Percentiles rank a stretch among this genome's conserved stretches.
Evolutionary conservation across 257 asterid species (phyloP).

Genomic region (Primulina huaijiensis): DNA sequence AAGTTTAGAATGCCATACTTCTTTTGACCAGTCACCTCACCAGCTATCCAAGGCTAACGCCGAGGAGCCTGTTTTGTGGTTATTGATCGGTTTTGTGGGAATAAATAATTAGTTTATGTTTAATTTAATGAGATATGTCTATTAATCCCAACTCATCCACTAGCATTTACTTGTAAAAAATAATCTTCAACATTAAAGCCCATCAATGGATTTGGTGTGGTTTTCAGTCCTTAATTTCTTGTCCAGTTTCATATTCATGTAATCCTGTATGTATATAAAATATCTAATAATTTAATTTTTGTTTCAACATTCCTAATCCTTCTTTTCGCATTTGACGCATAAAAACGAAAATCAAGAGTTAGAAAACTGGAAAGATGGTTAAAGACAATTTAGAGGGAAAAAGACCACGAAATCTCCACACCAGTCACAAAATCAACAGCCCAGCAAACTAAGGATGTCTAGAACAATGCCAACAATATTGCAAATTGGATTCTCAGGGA

Average conservation of each 20-base stretch:
- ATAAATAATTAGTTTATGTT: background rate
- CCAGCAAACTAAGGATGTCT: background rate
- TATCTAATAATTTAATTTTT: too few species aligned
- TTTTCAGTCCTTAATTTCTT: too few species aligned
- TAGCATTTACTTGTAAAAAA: too few species aligned
- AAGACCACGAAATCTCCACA: background rate
- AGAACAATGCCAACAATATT: background rate
- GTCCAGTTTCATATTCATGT: too few species aligned
- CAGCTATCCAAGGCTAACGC: conserved; percentile 89
- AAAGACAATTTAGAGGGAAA: background rate
- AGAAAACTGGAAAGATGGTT: background rate
- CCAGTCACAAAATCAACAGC: background rate
- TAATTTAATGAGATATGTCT: too few species aligned
- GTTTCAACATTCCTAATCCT: too few species aligned
- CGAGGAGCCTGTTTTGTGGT: conserved; percentile 48
- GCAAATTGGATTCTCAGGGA: background rate
- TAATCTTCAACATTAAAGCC: too few species aligned
- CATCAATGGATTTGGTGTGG: too few species aligned
- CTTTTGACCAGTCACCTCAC: conserved; percentile 88
- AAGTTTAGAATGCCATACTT: conserved; percentile 41
- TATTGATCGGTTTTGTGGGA: background rate
- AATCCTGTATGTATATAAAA: too few species aligned
- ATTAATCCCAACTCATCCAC: too few species aligned
- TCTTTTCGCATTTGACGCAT: too few species aligned
- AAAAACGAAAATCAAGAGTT: background rate